Percentiles rank a stretch among this genome's conserved stretches.
phyloP scores from a whole-genome alignment of 2,329 filamentous ascomycete genomes.

The Ceratocystis ficicola region DNA sequence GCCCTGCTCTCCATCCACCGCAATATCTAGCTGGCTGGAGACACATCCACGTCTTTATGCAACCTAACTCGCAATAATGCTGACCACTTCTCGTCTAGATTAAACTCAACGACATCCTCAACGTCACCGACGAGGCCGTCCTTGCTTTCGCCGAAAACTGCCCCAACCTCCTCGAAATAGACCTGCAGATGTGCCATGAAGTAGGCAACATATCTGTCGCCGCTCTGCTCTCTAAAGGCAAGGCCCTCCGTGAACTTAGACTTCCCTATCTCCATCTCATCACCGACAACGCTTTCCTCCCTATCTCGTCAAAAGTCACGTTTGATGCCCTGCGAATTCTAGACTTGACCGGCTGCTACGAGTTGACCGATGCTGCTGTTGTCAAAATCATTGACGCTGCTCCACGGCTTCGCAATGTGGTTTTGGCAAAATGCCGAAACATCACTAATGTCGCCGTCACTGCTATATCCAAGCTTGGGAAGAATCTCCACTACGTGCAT shows the following conservation, averaged over 20 bases:
- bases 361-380: constrained; percentile 75
- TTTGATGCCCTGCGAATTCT: constrained; percentile 88
- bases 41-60: not conserved
- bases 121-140: constrained; percentile 71
- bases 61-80: constrained; percentile 28
- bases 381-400: constrained; percentile 78
- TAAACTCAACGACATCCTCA: constrained; percentile 86
- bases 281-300: constrained; percentile 76
- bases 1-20: not conserved
- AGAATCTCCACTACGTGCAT: constrained; percentile 94
- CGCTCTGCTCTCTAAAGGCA: constrained; percentile 62
- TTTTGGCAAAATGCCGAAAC: constrained; percentile 85
- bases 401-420: constrained; percentile 79
- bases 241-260: constrained; percentile 78
- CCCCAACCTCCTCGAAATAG: constrained; percentile 89
- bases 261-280: constrained; percentile 76
- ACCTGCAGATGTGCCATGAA: constrained; percentile 71
- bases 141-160: constrained; percentile 78
- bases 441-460: constrained; percentile 82
- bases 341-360: constrained; percentile 78
- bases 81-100: constrained; percentile 61
- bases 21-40: too few relatives aligned
- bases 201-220: constrained; percentile 78
- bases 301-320: constrained; percentile 52
- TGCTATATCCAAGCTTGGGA: constrained; percentile 78